Conservation (phyloP, 257 asterid species). For the Petrea volubilis region DNA sequence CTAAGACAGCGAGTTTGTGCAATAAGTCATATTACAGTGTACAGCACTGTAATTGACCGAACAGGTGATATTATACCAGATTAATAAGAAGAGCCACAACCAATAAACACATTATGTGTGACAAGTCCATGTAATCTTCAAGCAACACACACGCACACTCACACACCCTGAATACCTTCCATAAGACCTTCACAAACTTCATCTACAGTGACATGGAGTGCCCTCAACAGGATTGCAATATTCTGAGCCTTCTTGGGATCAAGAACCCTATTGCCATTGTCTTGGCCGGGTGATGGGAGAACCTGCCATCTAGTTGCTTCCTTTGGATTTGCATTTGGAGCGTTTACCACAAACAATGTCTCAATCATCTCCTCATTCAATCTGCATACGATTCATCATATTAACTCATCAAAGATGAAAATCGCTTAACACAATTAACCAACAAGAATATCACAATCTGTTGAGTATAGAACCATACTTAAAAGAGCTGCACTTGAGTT, state of each 20-base stretch:
- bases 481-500: conserved; percentile 82
- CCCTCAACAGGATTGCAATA: conserved; percentile 82
- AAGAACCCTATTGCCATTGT: conserved; percentile 62
- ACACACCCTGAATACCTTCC: conserved; percentile 58
- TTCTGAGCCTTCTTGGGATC: conserved; percentile 97
- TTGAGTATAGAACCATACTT: conserved; percentile 45
- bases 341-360: conserved; percentile 74
- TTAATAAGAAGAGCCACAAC: no score
- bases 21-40: no score
- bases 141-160: not conserved
- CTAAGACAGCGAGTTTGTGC: no score
- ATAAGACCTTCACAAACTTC: conserved; percentile 93
- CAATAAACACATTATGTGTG: not conserved
- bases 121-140: not conserved
- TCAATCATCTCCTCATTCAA: conserved; percentile 98
- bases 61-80: no score
- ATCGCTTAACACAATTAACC: not conserved
- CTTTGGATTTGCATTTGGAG: conserved; percentile 57
- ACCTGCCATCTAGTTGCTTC: conserved; percentile 57
- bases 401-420: not conserved
- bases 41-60: no score
- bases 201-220: conserved; percentile 85
- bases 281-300: conserved; percentile 68
- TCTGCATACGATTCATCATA: conserved; percentile 39
- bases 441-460: not conserved